A percentile compares a stretch with the other conserved stretches of the same genome.
phyloP scores from a whole-genome alignment of 805 yeast genomes.

The Saccharomycopsis amapae region DNA sequence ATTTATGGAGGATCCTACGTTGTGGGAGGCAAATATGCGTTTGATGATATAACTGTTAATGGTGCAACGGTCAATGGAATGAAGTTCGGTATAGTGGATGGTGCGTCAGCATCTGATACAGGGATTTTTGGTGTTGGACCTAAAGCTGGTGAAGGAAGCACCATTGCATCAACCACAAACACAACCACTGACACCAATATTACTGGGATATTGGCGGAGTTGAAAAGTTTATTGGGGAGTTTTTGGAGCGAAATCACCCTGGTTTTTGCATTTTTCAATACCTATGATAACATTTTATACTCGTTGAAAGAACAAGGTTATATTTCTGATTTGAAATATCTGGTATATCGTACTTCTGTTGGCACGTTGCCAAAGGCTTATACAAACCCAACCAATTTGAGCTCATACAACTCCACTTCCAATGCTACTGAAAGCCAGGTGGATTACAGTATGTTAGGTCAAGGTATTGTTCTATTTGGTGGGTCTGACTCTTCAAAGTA shows the following conservation, averaged over 20 bases:
- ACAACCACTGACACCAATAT: neutral
- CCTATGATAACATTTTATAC: slow-evolving; percentile 26
- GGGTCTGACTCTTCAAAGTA: neutral
- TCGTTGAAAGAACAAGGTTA: slow-evolving; percentile 34
- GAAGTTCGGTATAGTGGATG: slow-evolving; percentile 2
- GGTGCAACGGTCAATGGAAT: slow-evolving; percentile 10
- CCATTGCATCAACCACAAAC: neutral
- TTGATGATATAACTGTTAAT: slow-evolving; percentile 49
- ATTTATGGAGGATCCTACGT: neutral
- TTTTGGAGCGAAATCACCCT: too few relatives aligned
- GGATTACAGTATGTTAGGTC: neutral
- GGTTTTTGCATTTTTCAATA: neutral
- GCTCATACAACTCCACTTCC: too few relatives aligned
- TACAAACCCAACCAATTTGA: neutral
- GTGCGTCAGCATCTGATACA: neutral
- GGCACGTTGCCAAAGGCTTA: too few relatives aligned
- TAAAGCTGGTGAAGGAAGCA: neutral
- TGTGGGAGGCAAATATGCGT: slow-evolving; percentile 35
- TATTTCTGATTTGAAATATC: slow-evolving; percentile 23
- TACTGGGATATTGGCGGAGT: too few relatives aligned
- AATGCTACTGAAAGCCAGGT: neutral
- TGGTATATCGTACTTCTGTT: neutral
- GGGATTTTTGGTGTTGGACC: slow-evolving; percentile 3
- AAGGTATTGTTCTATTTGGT: neutral
- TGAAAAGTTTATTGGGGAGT: too few relatives aligned